Percentiles rank a stretch among this genome's conserved stretches.
Conservation (phyloP, 257 asterid genomes). For the Striga asiatica region DNA sequence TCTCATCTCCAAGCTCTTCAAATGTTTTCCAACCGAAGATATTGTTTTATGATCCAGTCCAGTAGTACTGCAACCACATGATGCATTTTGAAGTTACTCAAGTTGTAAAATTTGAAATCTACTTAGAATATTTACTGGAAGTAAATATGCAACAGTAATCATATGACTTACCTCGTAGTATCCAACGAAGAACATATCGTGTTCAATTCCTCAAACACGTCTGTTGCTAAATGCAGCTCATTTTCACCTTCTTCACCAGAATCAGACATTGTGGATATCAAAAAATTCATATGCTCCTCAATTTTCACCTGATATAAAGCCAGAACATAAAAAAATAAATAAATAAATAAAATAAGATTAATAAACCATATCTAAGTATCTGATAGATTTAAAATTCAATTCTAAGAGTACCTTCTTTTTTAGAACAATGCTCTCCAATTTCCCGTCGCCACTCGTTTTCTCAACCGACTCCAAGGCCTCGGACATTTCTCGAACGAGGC, state of each 20-base stretch:
- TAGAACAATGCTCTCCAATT: background rate
- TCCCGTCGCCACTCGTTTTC: background rate
- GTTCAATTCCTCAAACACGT: background rate
- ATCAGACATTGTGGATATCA: constrained; percentile 7
- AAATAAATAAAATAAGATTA: background rate
- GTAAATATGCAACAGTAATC: too few species aligned
- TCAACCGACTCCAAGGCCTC: background rate
- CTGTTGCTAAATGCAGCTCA: background rate
- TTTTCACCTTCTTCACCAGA: constrained; percentile 18
- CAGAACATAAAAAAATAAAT: background rate
- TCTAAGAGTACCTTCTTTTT: constrained; percentile 27
- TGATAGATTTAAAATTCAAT: background rate
- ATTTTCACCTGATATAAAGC: constrained; percentile 30
- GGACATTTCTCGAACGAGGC: constrained; percentile 15
- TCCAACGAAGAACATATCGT: background rate
- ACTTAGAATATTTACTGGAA: too few species aligned
- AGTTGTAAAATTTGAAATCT: too few species aligned
- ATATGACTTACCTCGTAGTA: constrained; percentile 10
- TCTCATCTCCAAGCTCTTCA: constrained; percentile 15
- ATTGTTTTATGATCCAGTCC: too few species aligned
- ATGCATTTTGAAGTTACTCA: too few species aligned
- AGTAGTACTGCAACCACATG: constrained; percentile 9
- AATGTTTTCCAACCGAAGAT: constrained; percentile 5
- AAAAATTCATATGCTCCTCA: constrained; percentile 1
- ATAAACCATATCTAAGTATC: background rate